phyloP scores from a whole-genome alignment of 106 monocot species.

The Amphibolis antarctica region DNA sequence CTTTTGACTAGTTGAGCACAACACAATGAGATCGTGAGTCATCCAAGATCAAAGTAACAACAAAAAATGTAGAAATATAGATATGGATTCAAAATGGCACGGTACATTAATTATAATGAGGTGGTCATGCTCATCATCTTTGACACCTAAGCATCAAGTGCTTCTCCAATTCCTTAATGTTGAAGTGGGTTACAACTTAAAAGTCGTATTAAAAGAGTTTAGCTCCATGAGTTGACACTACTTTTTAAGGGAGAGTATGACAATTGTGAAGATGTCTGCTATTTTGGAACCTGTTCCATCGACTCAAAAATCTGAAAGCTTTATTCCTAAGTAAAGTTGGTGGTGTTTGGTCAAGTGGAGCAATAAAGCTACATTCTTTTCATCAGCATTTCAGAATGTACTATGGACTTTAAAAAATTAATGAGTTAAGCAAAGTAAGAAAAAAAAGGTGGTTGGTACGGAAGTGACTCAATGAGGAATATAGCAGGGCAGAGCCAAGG shows the following conservation, averaged over 20 bases:
- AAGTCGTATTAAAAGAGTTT: neutral
- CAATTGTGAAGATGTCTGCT: neutral
- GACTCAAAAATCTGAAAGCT: conserved; percentile 6
- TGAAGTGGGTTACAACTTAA: conserved; percentile 1
- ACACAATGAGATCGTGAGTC: neutral
- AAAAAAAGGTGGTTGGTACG: neutral
- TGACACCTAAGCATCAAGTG: neutral
- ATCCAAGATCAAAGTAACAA: neutral
- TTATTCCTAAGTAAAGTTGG: conserved; percentile 62
- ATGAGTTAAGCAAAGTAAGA: conserved; percentile 7
- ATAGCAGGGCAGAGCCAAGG: neutral
- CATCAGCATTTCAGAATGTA: conserved; percentile 5
- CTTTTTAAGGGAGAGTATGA: neutral
- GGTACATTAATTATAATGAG: neutral
- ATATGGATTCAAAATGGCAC: no score
- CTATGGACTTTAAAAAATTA: conserved; percentile 17
- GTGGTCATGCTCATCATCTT: neutral
- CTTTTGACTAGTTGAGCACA: neutral
- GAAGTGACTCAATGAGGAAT: neutral
- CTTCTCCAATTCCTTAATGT: neutral
- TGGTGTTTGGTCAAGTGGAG: conserved; percentile 26
- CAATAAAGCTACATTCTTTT: conserved; percentile 31
- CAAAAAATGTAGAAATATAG: no score
- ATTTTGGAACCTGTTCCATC: neutral
- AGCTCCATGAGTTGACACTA: neutral